Evolutionary conservation across 1,284 basidiomycete genomes (phyloP), one percentile per base, ranked within the genome.

Genomic region (Wolfiporia cocos): DNA sequence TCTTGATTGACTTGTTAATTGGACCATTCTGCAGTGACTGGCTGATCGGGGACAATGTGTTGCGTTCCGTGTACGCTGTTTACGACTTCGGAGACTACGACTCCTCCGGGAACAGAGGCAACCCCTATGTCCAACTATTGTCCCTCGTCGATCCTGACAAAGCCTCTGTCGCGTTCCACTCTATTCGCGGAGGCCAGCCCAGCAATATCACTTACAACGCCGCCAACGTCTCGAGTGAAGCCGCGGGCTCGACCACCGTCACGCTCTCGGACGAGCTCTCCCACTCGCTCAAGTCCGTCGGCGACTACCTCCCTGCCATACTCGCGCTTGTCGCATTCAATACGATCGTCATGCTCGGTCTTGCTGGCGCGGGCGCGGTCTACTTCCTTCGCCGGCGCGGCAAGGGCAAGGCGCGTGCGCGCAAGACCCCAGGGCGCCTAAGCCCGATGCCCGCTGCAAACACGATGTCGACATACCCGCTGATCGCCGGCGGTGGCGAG

Each of bases 21-120:
- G 39, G 44, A 22, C 45, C 22, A 55, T 44, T 32, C 28, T 22
- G 19, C 48, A 87, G 84, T 55, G 86, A 89, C 56, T 84, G 82
- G 79, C 69, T 92, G 41, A 63, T 92, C 35, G 90, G 90, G 24
- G 86, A 86, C 61, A 87, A 85, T 54, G 73, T 88, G 58, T 71
- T 91, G 45, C 86, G 90, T 42, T 88, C 88, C 6, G 66, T 88
- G 31, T 92, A 92, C 65, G 78, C 87, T 12, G 67, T 92, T 41
- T 93, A 92, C 60, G 85, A 92, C 62, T 90, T 88, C 57, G 90
- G 90, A 18, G 85, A 90, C 63, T 88, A 79, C 53, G 74, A 81
- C 54, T 59, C 69, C 10, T 65, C 70, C 4, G 74, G 74, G 29
- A 63, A 70, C 17, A 80, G 81, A 77, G 84, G 82, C 34, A 63